A percentile compares a stretch with the other conserved stretches of the same genome.
These are phyloP conservation scores for Botryosphaeria agaves DNA, from an alignment of 2,329 filamentous ascomycete genomes.

Conservation along the genomic window DNA sequence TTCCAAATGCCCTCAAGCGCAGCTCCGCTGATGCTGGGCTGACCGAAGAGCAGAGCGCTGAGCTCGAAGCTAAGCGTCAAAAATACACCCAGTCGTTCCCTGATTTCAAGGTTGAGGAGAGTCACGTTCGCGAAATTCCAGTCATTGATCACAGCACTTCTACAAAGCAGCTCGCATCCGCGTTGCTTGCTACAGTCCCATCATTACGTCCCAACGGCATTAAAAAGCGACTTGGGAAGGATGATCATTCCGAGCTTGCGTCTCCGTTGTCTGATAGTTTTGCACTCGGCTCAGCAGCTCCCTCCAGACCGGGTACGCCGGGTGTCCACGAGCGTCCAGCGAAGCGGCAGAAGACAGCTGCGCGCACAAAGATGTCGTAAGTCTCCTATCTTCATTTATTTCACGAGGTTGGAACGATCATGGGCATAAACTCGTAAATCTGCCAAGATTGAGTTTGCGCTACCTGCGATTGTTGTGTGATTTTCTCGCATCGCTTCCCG, in stretches of 20 bases:
- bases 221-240: background rate
- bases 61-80: conserved; percentile 11
- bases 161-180: too few relatives aligned
- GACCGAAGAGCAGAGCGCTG: conserved; percentile 2
- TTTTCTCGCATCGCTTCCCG: too few relatives aligned
- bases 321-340: conserved; percentile 1
- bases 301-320: conserved; percentile 1
- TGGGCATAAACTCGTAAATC: too few relatives aligned
- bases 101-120: conserved; percentile 10
- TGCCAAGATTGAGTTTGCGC: too few relatives aligned
- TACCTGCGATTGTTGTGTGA: too few relatives aligned
- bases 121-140: conserved; percentile 10
- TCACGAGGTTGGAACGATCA: background rate
- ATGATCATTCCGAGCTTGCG: background rate
- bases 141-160: too few relatives aligned
- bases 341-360: conserved; percentile 4
- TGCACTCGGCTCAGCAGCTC: background rate
- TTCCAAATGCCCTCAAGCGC: conserved; percentile 11
- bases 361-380: conserved; percentile 22
- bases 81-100: conserved; percentile 8
- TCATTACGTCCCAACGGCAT: background rate
- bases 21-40: conserved; percentile 15
- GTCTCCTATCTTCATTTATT: conserved; percentile 7
- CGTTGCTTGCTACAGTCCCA: conserved; percentile 1
- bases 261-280: background rate